Evolutionary conservation across 2,329 filamentous ascomycete species (phyloP), one percentile per base, ranked within the genome.

Genomic region (Parastagonospora avenae): DNA sequence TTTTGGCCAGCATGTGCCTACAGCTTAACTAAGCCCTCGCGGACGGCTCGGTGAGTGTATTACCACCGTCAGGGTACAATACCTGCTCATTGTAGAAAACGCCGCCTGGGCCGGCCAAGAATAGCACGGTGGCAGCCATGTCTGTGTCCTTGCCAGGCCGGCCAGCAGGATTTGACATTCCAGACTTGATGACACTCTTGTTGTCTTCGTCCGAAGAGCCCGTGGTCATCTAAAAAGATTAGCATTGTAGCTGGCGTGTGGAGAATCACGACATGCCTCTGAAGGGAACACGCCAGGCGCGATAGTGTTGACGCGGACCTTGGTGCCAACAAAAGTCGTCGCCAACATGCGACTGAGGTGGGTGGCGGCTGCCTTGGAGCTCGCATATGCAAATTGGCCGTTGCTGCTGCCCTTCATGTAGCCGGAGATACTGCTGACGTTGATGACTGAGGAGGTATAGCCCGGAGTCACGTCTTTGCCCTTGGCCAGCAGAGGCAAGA

Each of bases 1-100:
- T 24, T 24, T 3, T 24, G 3, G 3, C 19, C 5, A 3, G 19
- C 3, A 24, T 24, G 5, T 3, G 5, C 19, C 19, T 5, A 24
- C 19, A 5, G 5, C 19, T 5, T 24, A 24, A 5, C 39, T 36
- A 59, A 8, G 56, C 55, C 40, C 55, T 56, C 1, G 53, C 52
- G 30, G 53, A 47, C 5, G 56, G 56, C 38, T 56, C 50, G 4
- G 42, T 28, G 9, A 59, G 53, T 1, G 56, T 59, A 36, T 56
- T 64, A 45, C 69, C 67, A 36, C 79, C 80, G 62, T 82, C 79
- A 11, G 79, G 79, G 55, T 80, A 80, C 38, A 83, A 49, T 29
- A 82, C 76, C 63, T 83, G 80, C 39, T 80, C 78, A 37, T 83
- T 83, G 53, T 81, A 78, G 55, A 82, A 82, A 0, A 77, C 58